Evolutionary conservation across 345 rosid genomes (phyloP).

Genomic region (Populus euphratica): DNA sequence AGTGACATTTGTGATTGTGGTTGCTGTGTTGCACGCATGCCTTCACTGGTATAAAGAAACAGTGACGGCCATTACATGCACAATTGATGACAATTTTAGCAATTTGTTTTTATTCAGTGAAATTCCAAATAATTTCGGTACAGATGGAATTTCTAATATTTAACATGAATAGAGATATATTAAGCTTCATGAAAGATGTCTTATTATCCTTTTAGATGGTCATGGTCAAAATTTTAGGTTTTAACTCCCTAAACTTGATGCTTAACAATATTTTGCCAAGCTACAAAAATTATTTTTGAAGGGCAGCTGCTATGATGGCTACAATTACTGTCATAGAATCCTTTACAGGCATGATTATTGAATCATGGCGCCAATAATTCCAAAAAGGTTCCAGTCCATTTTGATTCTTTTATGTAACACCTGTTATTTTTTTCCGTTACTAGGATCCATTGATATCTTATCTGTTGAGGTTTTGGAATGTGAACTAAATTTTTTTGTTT

Average conservation of each 20-base stretch:
- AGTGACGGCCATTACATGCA: background rate
- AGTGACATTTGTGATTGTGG: background rate
- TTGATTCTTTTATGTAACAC: background rate
- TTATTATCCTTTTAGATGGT: background rate
- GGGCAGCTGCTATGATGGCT: background rate
- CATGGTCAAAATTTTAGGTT: background rate
- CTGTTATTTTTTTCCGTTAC: background rate
- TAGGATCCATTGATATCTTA: background rate
- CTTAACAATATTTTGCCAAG: background rate
- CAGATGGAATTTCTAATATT: background rate
- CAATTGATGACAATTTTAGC: background rate
- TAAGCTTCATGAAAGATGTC: background rate
- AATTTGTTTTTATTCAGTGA: background rate
- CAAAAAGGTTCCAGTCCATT: background rate
- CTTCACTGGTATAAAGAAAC: background rate
- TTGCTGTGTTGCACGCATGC: background rate
- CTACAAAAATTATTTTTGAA: background rate
- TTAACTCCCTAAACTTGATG: background rate
- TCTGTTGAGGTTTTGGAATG: constrained; percentile 17
- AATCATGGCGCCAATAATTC: background rate
- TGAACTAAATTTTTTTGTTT: constrained; percentile 6
- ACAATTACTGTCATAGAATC: background rate
- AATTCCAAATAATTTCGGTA: background rate
- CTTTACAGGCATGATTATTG: background rate
- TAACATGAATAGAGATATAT: background rate